phyloP scores from a whole-genome alignment of 768 basidiomycete genomes.

The Boletellus sp. region DNA sequence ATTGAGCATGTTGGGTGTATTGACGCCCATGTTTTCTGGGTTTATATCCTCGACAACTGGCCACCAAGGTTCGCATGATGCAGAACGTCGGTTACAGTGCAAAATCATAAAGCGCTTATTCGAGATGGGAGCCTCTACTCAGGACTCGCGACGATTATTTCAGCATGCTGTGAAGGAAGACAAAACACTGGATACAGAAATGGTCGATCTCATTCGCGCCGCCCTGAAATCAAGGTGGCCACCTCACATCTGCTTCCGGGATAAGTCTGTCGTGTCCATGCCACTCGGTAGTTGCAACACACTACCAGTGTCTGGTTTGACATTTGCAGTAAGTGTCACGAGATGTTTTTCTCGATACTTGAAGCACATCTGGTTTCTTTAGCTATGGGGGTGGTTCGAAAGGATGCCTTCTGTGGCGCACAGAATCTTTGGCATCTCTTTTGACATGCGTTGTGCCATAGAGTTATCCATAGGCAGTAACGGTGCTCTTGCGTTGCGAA shows the following conservation, averaged over 20 bases:
- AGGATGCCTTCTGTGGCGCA: constrained; percentile 35
- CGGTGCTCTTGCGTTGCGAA: constrained; percentile 53
- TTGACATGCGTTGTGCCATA: constrained; percentile 33
- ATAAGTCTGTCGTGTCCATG: constrained; percentile 48
- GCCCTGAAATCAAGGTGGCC: constrained; percentile 78
- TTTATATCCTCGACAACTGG: constrained; percentile 22
- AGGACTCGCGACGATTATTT: constrained; percentile 62
- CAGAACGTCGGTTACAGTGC: constrained; percentile 53
- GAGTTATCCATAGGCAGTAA: constrained; percentile 49
- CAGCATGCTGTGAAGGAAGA: constrained; percentile 49
- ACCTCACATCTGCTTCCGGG: constrained; percentile 69
- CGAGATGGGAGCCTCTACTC: constrained; percentile 69
- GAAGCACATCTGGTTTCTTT: neutral
- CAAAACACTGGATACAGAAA: constrained; percentile 54
- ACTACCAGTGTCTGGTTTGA: constrained; percentile 61
- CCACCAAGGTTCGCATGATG: constrained; percentile 3
- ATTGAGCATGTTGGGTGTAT: constrained; percentile 56
- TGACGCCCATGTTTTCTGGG: constrained; percentile 43
- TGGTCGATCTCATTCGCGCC: constrained; percentile 66
- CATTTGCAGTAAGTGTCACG: constrained; percentile 55
- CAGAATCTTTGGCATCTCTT: constrained; percentile 36
- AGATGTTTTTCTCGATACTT: neutral
- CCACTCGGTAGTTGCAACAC: constrained; percentile 47
- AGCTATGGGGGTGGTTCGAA: constrained; percentile 53
- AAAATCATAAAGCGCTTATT: constrained; percentile 66